phyloP scores from a whole-genome alignment of 2,329 filamentous ascomycete species.

The Cladosporium phlei region DNA sequence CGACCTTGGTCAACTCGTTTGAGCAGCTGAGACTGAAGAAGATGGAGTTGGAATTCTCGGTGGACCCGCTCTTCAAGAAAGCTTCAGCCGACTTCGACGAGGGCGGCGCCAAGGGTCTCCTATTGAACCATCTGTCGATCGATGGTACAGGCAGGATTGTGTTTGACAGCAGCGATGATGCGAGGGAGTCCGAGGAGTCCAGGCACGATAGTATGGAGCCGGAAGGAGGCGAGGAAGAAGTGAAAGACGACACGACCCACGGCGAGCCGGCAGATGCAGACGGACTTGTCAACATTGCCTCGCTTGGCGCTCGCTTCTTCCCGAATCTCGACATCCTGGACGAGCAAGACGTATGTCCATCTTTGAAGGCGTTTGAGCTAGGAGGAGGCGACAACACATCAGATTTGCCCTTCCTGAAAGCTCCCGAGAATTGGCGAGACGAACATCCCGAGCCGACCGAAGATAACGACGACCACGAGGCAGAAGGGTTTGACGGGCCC shows the following conservation, averaged over 20 bases:
- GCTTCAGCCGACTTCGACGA: slow-evolving; percentile 98
- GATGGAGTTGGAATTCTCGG: slow-evolving; percentile 92
- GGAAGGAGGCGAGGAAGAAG: slow-evolving; percentile 40
- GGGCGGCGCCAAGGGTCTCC: slow-evolving; percentile 88
- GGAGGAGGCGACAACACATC: slow-evolving; percentile 79
- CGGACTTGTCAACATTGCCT: slow-evolving; percentile 71
- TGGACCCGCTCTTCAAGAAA: slow-evolving; percentile 98
- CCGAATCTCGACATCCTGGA: slow-evolving; percentile 73
- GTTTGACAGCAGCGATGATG: slow-evolving; percentile 95
- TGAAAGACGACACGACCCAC: slow-evolving; percentile 39
- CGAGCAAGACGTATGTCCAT: slow-evolving; percentile 87
- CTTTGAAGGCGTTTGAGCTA: slow-evolving; percentile 87
- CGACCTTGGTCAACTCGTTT: slow-evolving; percentile 87
- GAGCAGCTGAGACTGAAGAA: slow-evolving; percentile 89
- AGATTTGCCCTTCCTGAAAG: slow-evolving; percentile 88
- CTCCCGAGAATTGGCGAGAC: slow-evolving; percentile 73
- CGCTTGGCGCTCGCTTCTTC: slow-evolving; percentile 77
- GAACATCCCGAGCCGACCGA: slow-evolving; percentile 51
- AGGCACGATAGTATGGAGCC: slow-evolving; percentile 36
- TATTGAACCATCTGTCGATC: slow-evolving; percentile 95
- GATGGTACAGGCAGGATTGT: slow-evolving; percentile 89
- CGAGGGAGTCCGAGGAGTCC: slow-evolving; percentile 41
- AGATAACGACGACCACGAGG: slow-evolving; percentile 45
- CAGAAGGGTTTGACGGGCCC: slow-evolving; percentile 44
- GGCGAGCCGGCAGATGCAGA: slow-evolving; percentile 45